Conservation (phyloP, 805 yeast species). For the Metschnikowia kunwiensis region DNA sequence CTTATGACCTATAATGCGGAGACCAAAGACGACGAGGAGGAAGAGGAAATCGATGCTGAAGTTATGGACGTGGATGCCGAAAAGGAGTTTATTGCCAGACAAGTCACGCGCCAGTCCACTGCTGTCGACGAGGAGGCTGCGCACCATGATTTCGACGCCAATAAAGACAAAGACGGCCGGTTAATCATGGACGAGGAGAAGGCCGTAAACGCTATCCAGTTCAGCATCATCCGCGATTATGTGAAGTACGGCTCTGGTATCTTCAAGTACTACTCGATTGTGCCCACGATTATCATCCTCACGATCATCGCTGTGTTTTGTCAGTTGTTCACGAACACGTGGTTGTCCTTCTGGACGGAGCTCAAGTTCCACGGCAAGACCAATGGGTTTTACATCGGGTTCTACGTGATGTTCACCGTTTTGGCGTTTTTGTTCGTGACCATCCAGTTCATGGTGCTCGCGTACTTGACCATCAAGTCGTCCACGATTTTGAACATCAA, state of each 20-base stretch:
- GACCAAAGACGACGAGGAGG: conserved; percentile 21
- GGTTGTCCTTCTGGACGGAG: conserved; percentile 83
- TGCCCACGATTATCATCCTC: conserved; percentile 21
- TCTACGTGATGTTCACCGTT: conserved; percentile 61
- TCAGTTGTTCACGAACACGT: conserved; percentile 60
- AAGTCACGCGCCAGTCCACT: conserved; percentile 18
- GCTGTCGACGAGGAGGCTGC: conserved; percentile 31
- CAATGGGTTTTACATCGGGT: conserved; percentile 66
- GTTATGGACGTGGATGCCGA: conserved; percentile 19
- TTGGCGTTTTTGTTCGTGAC: conserved; percentile 44
- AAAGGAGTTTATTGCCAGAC: conserved; percentile 13
- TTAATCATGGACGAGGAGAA: conserved; percentile 14
- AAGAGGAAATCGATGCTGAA: conserved; percentile 13
- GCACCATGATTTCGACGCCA: conserved; percentile 30
- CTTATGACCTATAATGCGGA: conserved; percentile 39
- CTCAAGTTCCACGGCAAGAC: conserved; percentile 46
- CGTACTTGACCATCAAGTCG: conserved; percentile 50
- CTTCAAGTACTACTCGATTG: conserved; percentile 21
- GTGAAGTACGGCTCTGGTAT: conserved; percentile 29
- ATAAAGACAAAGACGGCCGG: conserved; percentile 19
- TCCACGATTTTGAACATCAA: conserved; percentile 55
- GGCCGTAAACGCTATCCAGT: conserved; percentile 27
- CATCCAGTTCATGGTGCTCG: conserved; percentile 44
- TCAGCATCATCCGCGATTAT: conserved; percentile 32
- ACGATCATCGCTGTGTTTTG: conserved; percentile 45